phyloP scores from a whole-genome alignment of 345 rosid species.

The Kernera saxatilis region DNA sequence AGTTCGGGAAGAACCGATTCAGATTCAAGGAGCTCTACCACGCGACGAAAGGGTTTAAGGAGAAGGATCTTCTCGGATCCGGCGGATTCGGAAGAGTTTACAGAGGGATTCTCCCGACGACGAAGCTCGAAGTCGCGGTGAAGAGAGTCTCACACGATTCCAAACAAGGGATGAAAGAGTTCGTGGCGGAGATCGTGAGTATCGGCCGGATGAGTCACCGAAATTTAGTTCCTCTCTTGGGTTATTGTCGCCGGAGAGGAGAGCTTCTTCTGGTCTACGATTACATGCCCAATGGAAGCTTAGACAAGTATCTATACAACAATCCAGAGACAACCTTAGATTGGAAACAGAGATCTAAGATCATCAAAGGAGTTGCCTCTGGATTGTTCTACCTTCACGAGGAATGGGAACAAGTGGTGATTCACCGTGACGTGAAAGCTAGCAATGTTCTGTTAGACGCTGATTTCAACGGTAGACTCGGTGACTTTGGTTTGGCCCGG shows the following conservation, averaged over 20 bases:
- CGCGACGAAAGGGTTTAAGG: conserved; percentile 63
- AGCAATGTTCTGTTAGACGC: conserved; percentile 56
- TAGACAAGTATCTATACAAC: conserved; percentile 45
- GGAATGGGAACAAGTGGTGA: conserved; percentile 64
- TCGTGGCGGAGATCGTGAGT: conserved; percentile 54
- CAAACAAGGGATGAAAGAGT: conserved; percentile 56
- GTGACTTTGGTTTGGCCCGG: conserved; percentile 65
- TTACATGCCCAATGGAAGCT: conserved; percentile 60
- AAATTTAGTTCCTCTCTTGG: conserved; percentile 49
- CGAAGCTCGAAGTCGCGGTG: conserved; percentile 49
- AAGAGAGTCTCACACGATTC: conserved; percentile 63
- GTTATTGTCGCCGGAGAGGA: conserved; percentile 54
- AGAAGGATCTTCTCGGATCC: conserved; percentile 47
- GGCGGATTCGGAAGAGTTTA: conserved; percentile 73
- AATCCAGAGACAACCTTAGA: conserved; percentile 37
- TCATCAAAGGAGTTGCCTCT: conserved; percentile 54
- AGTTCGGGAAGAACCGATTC: conserved; percentile 57
- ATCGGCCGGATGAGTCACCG: conserved; percentile 54
- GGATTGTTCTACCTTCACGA: conserved; percentile 56
- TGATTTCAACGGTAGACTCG: conserved; percentile 47
- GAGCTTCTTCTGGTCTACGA: conserved; percentile 61
- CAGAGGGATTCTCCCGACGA: conserved; percentile 43
- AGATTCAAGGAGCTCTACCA: conserved; percentile 53
- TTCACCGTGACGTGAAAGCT: conserved; percentile 63
- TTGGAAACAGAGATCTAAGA: conserved; percentile 49